Base-by-base conservation (phyloP, 2,329 filamentous ascomycete genomes). In the Aspergillus alliaceus region DNA sequence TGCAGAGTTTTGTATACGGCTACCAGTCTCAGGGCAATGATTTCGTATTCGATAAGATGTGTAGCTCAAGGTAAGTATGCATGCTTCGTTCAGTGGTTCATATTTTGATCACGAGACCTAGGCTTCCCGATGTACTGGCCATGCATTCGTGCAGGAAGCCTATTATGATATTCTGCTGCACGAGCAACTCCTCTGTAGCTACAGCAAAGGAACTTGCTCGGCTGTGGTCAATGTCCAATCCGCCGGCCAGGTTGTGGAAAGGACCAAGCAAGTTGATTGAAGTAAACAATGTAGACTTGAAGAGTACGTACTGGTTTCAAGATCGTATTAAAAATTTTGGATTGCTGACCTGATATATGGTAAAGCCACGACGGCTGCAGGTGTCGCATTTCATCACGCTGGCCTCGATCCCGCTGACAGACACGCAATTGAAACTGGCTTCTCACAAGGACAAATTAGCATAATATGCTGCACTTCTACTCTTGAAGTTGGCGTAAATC, bases 381-480 rank as follows among this genome's bases (percentile, higher is more conserved):
- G 90, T 4, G 89, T 96, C 29, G 89, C 89, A 1, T 93, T 91
- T 61, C 91, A 96, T 69, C 90, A 96, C 74, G 91, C 89, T 20
- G 91, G 90, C 0, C 80, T 96, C 20, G 84, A 86, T 47, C 63
- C 72, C 0, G 72, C 80, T 27, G 91, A 96, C 69, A 83, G 90
- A 48, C 75, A 79, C 37, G 78, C 82, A 1, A 78, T 96, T 18
- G 90, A 95, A 67, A 81, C 81, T 44, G 82, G 81, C 0, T 96
- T 88, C 64, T 75, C 91, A 4, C 77, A 84, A 18, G 89, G 90
- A 0, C 80, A 90, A n/a, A 82, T 96, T 57, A 87, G 80, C 61
- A 85, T 96, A 31, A 92, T 96, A 52, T 96, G 91, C 72, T 95
- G 90, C 69, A 96, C 91, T 0, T 93, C 90, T 0, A 96, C 91